Evolutionary conservation across 208 protist genomes (phyloP).

Genomic region (Acanthamoeba royreba): DNA sequence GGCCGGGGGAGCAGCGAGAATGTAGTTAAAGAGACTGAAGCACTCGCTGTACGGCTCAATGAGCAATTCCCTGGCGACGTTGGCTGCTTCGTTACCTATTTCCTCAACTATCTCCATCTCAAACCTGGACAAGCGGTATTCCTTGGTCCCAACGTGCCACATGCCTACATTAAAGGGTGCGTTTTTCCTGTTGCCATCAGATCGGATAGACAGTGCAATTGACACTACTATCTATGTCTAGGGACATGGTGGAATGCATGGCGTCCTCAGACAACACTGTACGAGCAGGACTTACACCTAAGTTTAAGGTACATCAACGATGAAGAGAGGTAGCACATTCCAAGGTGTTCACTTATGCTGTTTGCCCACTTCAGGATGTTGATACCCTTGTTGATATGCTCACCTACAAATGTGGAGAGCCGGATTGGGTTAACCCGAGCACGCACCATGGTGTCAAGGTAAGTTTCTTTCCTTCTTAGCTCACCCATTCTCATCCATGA

Average conservation of each 20-base stretch:
- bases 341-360: not conserved
- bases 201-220: not conserved
- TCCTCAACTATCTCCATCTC: constrained; percentile 94
- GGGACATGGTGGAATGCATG: constrained; percentile 96
- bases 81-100: constrained; percentile 96
- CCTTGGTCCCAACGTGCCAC: constrained; percentile 94
- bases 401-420: constrained; percentile 71
- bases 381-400: constrained; percentile 91
- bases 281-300: constrained; percentile 94
- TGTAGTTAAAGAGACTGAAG: not conserved
- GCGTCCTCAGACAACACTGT: constrained; percentile 96
- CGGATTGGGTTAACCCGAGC: not conserved
- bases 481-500: not conserved
- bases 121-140: constrained; percentile 94
- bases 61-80: constrained; percentile 94
- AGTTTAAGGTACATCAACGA: constrained; percentile 94
- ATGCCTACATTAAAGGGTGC: constrained; percentile 93
- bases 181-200: constrained; percentile 58
- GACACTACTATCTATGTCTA: not conserved
- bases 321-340: too few relatives aligned
- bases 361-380: constrained; percentile 79
- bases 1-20: not conserved
- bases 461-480: not conserved
- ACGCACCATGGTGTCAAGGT: not conserved
- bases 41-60: constrained; percentile 83